Conservation (phyloP, 371 early-diverging fungal genomes). For the Syncephalastrum monosporum region DNA sequence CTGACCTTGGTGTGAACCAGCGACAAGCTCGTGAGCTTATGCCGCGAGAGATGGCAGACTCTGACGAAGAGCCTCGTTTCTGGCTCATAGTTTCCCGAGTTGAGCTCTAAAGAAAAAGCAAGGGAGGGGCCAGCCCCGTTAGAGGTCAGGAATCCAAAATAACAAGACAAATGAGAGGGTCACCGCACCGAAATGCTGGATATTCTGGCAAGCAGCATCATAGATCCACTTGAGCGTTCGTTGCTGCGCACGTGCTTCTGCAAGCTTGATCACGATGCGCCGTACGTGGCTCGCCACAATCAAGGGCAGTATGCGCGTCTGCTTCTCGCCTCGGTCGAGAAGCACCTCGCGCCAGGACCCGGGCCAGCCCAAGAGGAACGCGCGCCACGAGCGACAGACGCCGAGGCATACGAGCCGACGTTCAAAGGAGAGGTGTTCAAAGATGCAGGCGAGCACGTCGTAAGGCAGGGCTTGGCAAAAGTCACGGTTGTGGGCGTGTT, state of each 20-base stretch:
- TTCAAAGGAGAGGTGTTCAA: slow-evolving; percentile 30
- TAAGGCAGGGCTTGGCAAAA: slow-evolving; percentile 31
- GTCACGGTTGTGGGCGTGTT: slow-evolving; percentile 9
- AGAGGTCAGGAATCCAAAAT: too few relatives aligned
- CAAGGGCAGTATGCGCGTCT: slow-evolving; percentile 26
- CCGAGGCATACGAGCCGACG: slow-evolving; percentile 32
- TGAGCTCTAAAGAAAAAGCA: too few relatives aligned
- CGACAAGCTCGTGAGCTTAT: too few relatives aligned
- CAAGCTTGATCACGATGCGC: slow-evolving; percentile 13
- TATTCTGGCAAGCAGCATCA: slow-evolving; percentile 32
- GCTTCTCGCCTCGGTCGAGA: slow-evolving; percentile 16
- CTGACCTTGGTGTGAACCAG: too few relatives aligned
- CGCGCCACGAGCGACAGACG: slow-evolving; percentile 36
- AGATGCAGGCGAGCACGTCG: slow-evolving; percentile 33
- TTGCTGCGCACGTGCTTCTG: slow-evolving; percentile 12
- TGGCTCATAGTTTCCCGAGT: too few relatives aligned
- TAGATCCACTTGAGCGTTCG: slow-evolving; percentile 17
- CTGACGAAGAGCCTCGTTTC: too few relatives aligned
- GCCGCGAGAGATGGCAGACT: too few relatives aligned
- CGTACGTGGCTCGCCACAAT: slow-evolving; percentile 29
- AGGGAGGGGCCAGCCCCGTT: too few relatives aligned
- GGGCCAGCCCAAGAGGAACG: slow-evolving; percentile 25
- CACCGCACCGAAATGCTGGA: slow-evolving; percentile 29
- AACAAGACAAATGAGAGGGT: slow-evolving; percentile 1
- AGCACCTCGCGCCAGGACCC: slow-evolving; percentile 41